Evolutionary conservation across 169 alveolate genomes (phyloP).

Genomic region (Plasmodium knowlesi): DNA sequence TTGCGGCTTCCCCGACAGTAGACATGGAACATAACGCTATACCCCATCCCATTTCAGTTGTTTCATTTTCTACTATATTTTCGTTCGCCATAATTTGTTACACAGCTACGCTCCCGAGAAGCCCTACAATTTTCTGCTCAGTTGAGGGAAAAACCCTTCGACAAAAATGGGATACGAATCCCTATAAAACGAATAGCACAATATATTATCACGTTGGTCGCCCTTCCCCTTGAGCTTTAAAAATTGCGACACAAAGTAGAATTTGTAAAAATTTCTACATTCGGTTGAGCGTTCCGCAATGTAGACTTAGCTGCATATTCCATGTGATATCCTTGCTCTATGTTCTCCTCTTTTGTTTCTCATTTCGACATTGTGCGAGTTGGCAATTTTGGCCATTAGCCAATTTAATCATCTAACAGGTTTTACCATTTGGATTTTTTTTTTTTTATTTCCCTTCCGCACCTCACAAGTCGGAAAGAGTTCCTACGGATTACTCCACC

Average conservation of each 20-base stretch:
- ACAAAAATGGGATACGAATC: not conserved
- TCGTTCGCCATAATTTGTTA: not conserved
- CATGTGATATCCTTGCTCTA: too few relatives aligned
- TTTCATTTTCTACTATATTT: constrained; percentile 2
- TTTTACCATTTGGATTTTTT: too few relatives aligned
- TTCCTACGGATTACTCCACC: not conserved
- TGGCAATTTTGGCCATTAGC: not conserved
- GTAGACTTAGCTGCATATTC: not conserved
- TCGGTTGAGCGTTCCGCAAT: not conserved
- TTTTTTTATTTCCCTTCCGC: not conserved
- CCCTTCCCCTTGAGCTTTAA: not conserved
- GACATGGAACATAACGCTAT: not conserved
- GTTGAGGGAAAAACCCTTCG: not conserved
- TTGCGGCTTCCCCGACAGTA: not conserved
- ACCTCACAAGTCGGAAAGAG: not conserved
- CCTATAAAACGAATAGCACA: not conserved
- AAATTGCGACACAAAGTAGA: not conserved
- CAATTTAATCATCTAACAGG: too few relatives aligned
- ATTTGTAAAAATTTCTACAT: not conserved
- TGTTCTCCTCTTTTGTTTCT: not conserved
- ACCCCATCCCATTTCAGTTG: not conserved
- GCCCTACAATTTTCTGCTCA: not conserved
- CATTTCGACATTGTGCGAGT: not conserved
- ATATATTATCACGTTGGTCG: not conserved
- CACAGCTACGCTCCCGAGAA: not conserved